A percentile compares a stretch with the other conserved stretches of the same genome.
Conservation (phyloP, 1,284 basidiomycete species). For the Limonomyces culmigenus region DNA sequence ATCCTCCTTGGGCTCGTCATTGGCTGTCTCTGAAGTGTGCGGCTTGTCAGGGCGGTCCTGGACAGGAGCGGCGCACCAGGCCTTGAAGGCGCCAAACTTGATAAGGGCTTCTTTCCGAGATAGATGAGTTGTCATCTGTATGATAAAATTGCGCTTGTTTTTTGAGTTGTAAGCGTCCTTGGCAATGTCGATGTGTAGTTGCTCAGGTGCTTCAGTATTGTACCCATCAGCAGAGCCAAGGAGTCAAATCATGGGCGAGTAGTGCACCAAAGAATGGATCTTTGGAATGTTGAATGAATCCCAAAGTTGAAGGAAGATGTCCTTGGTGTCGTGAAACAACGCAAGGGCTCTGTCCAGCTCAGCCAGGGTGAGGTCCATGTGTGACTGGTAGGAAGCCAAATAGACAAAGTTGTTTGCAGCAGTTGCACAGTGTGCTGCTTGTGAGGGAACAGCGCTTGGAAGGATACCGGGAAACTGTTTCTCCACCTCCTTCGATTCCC, state of each 20-base stretch:
- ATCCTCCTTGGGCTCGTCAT: not conserved
- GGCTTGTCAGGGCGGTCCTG: too few relatives aligned
- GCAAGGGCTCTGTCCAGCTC: too few relatives aligned
- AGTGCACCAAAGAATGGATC: slow-evolving; percentile 15
- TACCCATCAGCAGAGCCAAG: slow-evolving; percentile 15
- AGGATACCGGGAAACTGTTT: too few relatives aligned
- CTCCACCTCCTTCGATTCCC: too few relatives aligned
- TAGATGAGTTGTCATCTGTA: slow-evolving; percentile 19
- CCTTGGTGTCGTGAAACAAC: slow-evolving; percentile 8
- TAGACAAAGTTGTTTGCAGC: too few relatives aligned
- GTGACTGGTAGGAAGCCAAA: too few relatives aligned
- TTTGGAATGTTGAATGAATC: slow-evolving; percentile 12
- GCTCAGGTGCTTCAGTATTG: slow-evolving; percentile 16
- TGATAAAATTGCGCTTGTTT: slow-evolving; percentile 14
- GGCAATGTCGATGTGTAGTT: slow-evolving; percentile 15
- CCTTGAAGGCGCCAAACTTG: not conserved
- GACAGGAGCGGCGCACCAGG: too few relatives aligned
- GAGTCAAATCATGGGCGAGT: slow-evolving; percentile 10
- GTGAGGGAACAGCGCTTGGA: too few relatives aligned
- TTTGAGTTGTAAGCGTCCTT: slow-evolving; percentile 16
- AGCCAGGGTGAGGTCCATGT: too few relatives aligned
- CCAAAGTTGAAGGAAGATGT: slow-evolving; percentile 7
- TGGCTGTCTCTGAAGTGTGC: too few relatives aligned
- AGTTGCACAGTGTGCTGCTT: too few relatives aligned
- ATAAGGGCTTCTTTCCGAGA: slow-evolving; percentile 10